A percentile compares a stretch with the other conserved stretches of the same genome.
Conservation (phyloP, 2,329 filamentous ascomycete genomes). For the Phoma sp. region DNA sequence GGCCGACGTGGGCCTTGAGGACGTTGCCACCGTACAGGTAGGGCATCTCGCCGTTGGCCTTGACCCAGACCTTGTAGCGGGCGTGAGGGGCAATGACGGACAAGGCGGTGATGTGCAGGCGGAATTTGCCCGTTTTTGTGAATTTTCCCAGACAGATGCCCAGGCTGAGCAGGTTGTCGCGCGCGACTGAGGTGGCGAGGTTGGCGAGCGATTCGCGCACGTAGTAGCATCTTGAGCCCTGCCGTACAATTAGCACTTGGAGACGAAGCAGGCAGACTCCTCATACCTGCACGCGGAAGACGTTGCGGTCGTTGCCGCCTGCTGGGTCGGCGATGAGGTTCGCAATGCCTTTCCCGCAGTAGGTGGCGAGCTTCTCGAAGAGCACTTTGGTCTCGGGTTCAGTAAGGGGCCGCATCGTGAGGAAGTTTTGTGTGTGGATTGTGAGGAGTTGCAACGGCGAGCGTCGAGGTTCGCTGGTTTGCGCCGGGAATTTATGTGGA, state of each 20-base stretch:
- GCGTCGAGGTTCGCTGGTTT: slow-evolving; percentile 1
- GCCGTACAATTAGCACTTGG: slow-evolving; percentile 37
- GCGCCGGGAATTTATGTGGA: slow-evolving; percentile 25
- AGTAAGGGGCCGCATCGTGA: slow-evolving; percentile 77
- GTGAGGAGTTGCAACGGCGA: slow-evolving; percentile 1
- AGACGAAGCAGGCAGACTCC: neutral
- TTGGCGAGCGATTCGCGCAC: slow-evolving; percentile 89
- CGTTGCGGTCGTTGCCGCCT: slow-evolving; percentile 44
- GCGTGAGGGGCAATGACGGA: slow-evolving; percentile 89
- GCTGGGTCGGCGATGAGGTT: slow-evolving; percentile 63
- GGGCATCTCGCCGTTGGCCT: slow-evolving; percentile 95
- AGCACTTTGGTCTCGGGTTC: slow-evolving; percentile 80
- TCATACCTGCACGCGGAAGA: slow-evolving; percentile 59
- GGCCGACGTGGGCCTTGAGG: slow-evolving; percentile 79
- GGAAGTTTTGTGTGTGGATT: slow-evolving; percentile 5
- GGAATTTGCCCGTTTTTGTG: slow-evolving; percentile 95
- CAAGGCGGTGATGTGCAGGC: slow-evolving; percentile 90
- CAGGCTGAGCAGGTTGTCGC: slow-evolving; percentile 82
- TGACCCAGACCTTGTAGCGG: slow-evolving; percentile 96
- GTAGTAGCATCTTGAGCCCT: slow-evolving; percentile 88
- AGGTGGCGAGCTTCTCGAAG: slow-evolving; percentile 92
- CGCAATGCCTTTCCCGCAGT: slow-evolving; percentile 85
- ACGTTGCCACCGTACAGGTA: slow-evolving; percentile 94
- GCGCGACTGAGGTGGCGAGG: slow-evolving; percentile 82
- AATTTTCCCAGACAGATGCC: slow-evolving; percentile 94